Conservation (phyloP, 2,329 filamentous ascomycete species). For the Byssochlamys sp. region DNA sequence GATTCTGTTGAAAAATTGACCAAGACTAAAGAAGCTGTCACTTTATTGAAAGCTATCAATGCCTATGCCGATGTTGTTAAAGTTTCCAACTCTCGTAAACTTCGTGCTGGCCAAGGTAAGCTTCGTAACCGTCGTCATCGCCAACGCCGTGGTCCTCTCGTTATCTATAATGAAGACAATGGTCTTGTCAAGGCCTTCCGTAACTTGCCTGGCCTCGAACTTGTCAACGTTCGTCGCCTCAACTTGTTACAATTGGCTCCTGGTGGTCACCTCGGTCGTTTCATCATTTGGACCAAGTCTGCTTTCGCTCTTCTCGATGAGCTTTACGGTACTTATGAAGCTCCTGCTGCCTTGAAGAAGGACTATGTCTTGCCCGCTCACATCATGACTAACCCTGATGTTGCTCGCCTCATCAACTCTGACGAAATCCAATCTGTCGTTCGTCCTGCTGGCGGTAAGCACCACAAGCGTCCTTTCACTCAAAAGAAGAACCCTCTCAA, state of each 20-base stretch:
- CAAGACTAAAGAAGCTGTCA: slow-evolving; percentile 81
- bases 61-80: slow-evolving; percentile 85
- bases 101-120: slow-evolving; percentile 98
- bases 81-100: slow-evolving; percentile 92
- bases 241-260: slow-evolving; percentile 99
- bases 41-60: slow-evolving; percentile 81
- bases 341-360: slow-evolving; percentile 88
- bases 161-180: slow-evolving; percentile 97
- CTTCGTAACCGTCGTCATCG: slow-evolving; percentile 89
- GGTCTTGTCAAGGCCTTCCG: slow-evolving; percentile 89
- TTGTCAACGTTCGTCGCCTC: slow-evolving; percentile 79
- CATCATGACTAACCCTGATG: slow-evolving; percentile 85
- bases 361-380: slow-evolving; percentile 95
- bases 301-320: slow-evolving; percentile 93
- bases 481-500: slow-evolving; percentile 99
- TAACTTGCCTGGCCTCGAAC: slow-evolving; percentile 98
- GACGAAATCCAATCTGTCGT: slow-evolving; percentile 96
- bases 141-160: slow-evolving; percentile 92
- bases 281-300: slow-evolving; percentile 96
- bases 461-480: slow-evolving; percentile 78
- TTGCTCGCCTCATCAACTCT: slow-evolving; percentile 97
- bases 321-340: slow-evolving; percentile 90
- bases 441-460: slow-evolving; percentile 77
- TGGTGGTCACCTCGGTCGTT: slow-evolving; percentile 95
- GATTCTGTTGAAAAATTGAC: slow-evolving; percentile 62